Base-by-base conservation (phyloP, 1,284 basidiomycete genomes). In the Sparassis latifolia region DNA sequence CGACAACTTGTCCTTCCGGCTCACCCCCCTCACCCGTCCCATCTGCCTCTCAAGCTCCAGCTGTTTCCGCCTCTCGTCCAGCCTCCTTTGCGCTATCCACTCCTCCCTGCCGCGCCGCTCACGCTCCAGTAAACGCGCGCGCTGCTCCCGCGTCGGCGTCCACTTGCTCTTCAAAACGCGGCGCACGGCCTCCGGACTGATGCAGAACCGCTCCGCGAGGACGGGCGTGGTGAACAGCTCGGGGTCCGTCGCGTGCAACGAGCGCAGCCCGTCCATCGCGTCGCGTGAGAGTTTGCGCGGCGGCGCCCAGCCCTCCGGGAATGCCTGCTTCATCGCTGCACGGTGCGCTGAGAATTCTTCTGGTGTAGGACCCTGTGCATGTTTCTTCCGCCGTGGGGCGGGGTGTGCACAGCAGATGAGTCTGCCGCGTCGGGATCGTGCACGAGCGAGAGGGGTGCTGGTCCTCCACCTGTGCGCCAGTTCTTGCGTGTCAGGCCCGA, bases 221-320 rank as follows among this genome's bases (percentile, higher is more conserved):
- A 84, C 69, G 20, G 83, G 76, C 10, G 84, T 86, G 30, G 78
- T 78, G 69, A 89, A 93, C 33, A 70, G 77, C 45, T 74, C 73
- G 3, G 87, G 86, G 64, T 96, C 84, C 44, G 82, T 66, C 38
- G 69, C 66, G 66, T 95, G 80, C 55, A 97, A 72, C 46, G 81
- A 74, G 37, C 89, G 82, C 54, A 97, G 65, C 32, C 85, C 85
- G 51, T 89, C 86, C 92, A 97, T 97, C 32, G 92, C 91, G 54
- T 92, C 86, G 52, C 89, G 80, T n/a, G 90, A 92, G 49, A 97
- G 68, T 65, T 91, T 93, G 60, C 84, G 86, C 44, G 87, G 87
- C 5, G 93, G 93, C 46, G 77, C 72, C 93, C 94, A 97, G 32
- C 89, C 89, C 6, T 76, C 70, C 10, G 89, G 89, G 62, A 89